These are phyloP conservation scores for Suillus decipiens DNA, from an alignment of 768 basidiomycete genomes.

Conservation along the genomic window DNA sequence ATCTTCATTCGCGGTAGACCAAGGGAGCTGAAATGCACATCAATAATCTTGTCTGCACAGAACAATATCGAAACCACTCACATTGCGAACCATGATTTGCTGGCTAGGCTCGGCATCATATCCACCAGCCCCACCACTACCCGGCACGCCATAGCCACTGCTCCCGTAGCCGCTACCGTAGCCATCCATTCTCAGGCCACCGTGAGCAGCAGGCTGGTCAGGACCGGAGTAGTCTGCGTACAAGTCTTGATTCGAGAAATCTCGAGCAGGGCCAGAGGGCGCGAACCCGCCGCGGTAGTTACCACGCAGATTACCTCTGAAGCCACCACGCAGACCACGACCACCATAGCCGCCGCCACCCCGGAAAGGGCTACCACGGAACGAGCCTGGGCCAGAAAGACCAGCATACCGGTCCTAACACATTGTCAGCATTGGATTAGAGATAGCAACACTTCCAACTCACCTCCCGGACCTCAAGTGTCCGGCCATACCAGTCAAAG, in stretches of 20 bases:
- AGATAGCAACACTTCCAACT: constrained; percentile 18
- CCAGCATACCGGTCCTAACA: constrained; percentile 85
- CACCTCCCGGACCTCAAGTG: constrained; percentile 95
- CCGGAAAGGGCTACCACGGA: constrained; percentile 50
- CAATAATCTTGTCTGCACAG: not conserved
- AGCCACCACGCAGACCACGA: constrained; percentile 52
- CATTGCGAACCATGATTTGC: constrained; percentile 98
- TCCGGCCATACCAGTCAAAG: constrained; percentile 95
- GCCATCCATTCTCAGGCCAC: constrained; percentile 38
- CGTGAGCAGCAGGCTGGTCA: constrained; percentile 53
- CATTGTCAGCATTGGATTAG: not conserved
- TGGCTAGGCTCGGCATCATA: constrained; percentile 84
- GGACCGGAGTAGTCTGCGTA: constrained; percentile 94
- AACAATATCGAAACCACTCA: constrained; percentile 45
- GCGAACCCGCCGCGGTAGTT: constrained; percentile 62
- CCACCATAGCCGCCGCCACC: constrained; percentile 38
- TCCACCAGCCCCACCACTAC: constrained; percentile 27
- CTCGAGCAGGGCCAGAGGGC: constrained; percentile 50
- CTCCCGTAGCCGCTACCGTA: constrained; percentile 43
- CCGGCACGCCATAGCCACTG: constrained; percentile 36
- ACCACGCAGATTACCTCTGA: constrained; percentile 50
- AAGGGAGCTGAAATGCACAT: constrained; percentile 68
- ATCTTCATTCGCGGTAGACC: constrained; percentile 99
- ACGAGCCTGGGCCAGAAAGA: constrained; percentile 63
- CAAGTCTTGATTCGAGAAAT: constrained; percentile 85